Evolutionary conservation across 176 grass and related monocot genomes (phyloP).

Genomic region (Thinopyrum elongatum): DNA sequence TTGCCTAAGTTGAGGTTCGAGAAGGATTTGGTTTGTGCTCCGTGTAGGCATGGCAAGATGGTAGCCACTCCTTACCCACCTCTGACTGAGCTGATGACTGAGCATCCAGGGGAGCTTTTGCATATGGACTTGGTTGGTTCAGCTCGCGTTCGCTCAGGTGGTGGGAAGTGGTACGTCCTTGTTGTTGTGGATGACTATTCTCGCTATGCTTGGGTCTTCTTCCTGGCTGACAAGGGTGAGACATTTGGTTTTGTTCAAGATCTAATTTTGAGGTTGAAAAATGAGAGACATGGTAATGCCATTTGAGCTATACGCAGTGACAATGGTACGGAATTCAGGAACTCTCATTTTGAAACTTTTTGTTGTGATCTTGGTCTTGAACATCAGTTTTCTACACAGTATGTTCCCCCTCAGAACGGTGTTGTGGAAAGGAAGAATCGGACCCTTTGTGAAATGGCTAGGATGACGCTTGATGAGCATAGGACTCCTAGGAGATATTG

Average conservation of each 20-base stretch:
- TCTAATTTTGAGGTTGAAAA: too few relatives aligned
- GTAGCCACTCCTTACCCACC: neutral
- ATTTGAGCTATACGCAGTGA: too few relatives aligned
- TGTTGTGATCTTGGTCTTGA: too few relatives aligned
- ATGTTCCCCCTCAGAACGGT: neutral
- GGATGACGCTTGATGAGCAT: too few relatives aligned
- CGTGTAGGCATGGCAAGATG: neutral
- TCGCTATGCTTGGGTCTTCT: neutral
- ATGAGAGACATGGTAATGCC: too few relatives aligned
- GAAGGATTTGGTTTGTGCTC: neutral
- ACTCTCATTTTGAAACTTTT: too few relatives aligned
- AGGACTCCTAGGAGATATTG: neutral
- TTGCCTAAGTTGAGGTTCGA: neutral
- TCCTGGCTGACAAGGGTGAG: neutral
- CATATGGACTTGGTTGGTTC: neutral
- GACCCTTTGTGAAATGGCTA: neutral
- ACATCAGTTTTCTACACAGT: too few relatives aligned
- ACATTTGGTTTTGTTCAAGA: too few relatives aligned
- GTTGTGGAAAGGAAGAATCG: neutral
- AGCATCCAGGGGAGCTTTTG: neutral
- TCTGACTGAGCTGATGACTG: neutral
- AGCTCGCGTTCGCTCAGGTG: neutral
- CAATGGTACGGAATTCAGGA: too few relatives aligned
- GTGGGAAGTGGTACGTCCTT: neutral
- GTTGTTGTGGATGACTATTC: neutral